Base-by-base conservation (phyloP, 352 stramenopile genomes). In the Pythium rishiriense region DNA sequence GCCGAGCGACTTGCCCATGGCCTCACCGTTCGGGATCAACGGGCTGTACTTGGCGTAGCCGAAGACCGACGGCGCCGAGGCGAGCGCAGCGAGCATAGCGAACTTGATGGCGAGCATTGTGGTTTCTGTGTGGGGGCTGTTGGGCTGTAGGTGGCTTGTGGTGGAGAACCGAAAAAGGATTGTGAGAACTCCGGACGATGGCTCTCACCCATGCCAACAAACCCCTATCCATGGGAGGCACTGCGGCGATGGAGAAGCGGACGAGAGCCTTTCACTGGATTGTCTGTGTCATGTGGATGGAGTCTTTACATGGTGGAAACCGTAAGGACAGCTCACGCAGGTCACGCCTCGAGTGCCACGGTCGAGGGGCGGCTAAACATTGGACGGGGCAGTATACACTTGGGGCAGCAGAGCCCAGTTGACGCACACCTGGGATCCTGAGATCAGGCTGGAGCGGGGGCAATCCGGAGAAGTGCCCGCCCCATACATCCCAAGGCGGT, bases 21-120 rank as follows among this genome's bases (percentile, higher is more conserved):
- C 41, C 0, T 52, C 26, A 11, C 60, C 60, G 52, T 67, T 67
- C 29, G 60, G 60, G 50, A 67, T 60, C 58, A 26, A n/a, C 2
- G 33, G 24, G n/a, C 22, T 12, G 58, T 53, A 65, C 48, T 42
- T 46, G 4, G 26, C 48, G 26, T 39, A 53, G 4, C 17, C 58
- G 17, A 65, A 33, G 7, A 58, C 58, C 19, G 58, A 5, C 10
- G 48, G 28, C 17, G 48, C 58, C 9, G 48, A 19, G 9, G 58
- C 39, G 41, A 45, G 26, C 3, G 35, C 31, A 14, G 53, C 25
- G 33, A 66, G 26, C 25, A 60, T 10, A 24, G 50, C 39, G 29
- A 59, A 56, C 49, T 59, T 50, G 49, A 54, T 37, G 29, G 58
- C 35, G 48, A 58, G 39, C 47, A 65, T 65, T 49, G 37, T 64